Evolutionary conservation across 2,329 filamentous ascomycete species (phyloP).

Genomic region (Fusarium buxicola): DNA sequence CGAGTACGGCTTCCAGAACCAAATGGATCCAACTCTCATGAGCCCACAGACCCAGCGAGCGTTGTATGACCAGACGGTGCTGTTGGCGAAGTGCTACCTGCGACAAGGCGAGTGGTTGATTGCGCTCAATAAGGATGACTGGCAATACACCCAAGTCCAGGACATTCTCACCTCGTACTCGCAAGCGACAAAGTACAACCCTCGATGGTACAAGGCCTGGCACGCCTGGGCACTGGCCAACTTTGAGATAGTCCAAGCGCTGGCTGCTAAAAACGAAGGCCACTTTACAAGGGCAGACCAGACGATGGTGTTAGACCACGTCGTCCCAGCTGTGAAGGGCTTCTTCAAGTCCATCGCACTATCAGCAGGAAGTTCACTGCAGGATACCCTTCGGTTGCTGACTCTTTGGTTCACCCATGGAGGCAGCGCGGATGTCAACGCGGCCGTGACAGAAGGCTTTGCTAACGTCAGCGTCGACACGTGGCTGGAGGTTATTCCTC

Average conservation of each 20-base stretch:
- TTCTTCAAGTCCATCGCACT: slow-evolving; percentile 98
- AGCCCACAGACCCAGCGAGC: slow-evolving; percentile 64
- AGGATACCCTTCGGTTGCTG: slow-evolving; percentile 91
- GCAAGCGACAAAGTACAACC: slow-evolving; percentile 92
- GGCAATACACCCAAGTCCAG: slow-evolving; percentile 86
- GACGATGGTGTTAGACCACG: slow-evolving; percentile 82
- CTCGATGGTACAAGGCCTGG: slow-evolving; percentile 98
- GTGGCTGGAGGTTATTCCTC: slow-evolving; percentile 98
- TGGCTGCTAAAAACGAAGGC: slow-evolving; percentile 74
- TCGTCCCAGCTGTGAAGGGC: slow-evolving; percentile 92
- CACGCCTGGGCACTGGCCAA: slow-evolving; percentile 98
- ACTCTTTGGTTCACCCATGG: slow-evolving; percentile 98
- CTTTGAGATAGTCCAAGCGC: slow-evolving; percentile 94
- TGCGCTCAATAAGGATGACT: slow-evolving; percentile 84
- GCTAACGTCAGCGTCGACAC: slow-evolving; percentile 94
- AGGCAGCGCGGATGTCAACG: slow-evolving; percentile 86
- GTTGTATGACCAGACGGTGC: slow-evolving; percentile 70
- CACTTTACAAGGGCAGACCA: slow-evolving; percentile 62
- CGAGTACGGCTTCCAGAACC: slow-evolving; percentile 64
- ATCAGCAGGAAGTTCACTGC: slow-evolving; percentile 90
- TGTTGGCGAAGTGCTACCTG: slow-evolving; percentile 95
- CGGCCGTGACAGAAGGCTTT: slow-evolving; percentile 90
- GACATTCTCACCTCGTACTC: slow-evolving; percentile 93
- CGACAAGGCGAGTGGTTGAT: slow-evolving; percentile 98
- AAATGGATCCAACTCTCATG: slow-evolving; percentile 58